Conservation (phyloP, 305 asterid genomes). For the Fraxinus albicans region DNA sequence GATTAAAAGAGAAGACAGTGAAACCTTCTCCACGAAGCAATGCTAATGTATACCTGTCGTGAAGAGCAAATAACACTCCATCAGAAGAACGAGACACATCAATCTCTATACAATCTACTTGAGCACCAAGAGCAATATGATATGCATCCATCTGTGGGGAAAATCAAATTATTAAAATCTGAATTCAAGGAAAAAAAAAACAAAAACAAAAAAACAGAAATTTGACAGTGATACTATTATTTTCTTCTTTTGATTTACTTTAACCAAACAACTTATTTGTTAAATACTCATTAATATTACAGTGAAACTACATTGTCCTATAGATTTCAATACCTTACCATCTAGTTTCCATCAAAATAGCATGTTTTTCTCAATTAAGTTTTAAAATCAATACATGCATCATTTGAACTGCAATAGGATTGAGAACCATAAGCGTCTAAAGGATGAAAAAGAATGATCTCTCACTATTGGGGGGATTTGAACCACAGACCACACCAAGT, state of each 20-base stretch:
- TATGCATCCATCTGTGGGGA: slow-evolving; percentile 73
- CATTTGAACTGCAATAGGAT: not conserved
- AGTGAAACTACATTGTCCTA: not conserved
- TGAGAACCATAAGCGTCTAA: not conserved
- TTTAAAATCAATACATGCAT: not conserved
- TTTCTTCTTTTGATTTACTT: not conserved
- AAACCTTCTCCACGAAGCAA: slow-evolving; percentile 2
- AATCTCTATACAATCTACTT: slow-evolving; percentile 89
- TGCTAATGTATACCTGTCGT: slow-evolving; percentile 69
- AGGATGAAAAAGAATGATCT: not conserved
- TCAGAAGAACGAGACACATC: slow-evolving; percentile 95
- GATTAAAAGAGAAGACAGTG: slow-evolving; percentile 17
- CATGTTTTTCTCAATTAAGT: not conserved
- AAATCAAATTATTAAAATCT: slow-evolving; percentile 14
- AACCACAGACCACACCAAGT: not conserved
- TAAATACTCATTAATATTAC: not conserved
- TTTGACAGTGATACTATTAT: not conserved
- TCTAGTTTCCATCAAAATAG: not conserved
- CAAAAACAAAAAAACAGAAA: not conserved
- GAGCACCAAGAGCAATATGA: slow-evolving; percentile 64
- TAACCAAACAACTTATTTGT: not conserved
- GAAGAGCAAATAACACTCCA: slow-evolving; percentile 86
- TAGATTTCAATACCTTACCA: not conserved
- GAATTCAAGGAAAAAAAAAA: not conserved
- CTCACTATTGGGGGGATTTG: not conserved